Conservation (phyloP, 768 basidiomycete species). For the Xerocomellus chrysenteron region DNA sequence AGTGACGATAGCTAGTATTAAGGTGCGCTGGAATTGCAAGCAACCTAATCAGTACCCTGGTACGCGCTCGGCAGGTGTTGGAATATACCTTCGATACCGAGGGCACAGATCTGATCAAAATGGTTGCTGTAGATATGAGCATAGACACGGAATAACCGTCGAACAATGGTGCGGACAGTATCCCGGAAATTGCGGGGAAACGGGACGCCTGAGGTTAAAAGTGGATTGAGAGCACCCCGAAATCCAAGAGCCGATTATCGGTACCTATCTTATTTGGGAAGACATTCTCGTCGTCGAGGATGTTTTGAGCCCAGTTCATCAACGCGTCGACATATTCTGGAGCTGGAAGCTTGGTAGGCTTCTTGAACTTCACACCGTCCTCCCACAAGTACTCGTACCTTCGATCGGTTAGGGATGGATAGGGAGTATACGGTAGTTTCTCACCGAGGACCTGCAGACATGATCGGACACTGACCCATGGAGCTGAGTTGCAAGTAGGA, state of each 20-base stretch:
- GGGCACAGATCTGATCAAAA: slow-evolving; percentile 97
- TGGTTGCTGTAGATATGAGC: slow-evolving; percentile 99
- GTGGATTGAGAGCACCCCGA: slow-evolving; percentile 5
- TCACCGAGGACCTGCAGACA: slow-evolving; percentile 93
- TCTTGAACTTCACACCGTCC: slow-evolving; percentile 82
- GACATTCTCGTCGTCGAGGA: slow-evolving; percentile 87
- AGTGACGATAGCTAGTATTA: slow-evolving; percentile 98
- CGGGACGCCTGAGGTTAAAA: slow-evolving; percentile 63
- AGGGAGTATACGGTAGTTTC: slow-evolving; percentile 17
- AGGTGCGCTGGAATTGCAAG: slow-evolving; percentile 69
- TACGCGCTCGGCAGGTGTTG: not conserved
- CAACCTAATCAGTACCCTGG: not conserved
- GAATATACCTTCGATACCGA: slow-evolving; percentile 90
- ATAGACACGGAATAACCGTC: slow-evolving; percentile 94
- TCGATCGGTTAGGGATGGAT: slow-evolving; percentile 10
- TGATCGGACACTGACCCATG: slow-evolving; percentile 76
- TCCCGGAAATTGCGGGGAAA: slow-evolving; percentile 90
- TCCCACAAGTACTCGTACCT: slow-evolving; percentile 97
- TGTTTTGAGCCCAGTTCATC: slow-evolving; percentile 97
- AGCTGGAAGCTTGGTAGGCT: slow-evolving; percentile 90
- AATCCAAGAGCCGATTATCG: slow-evolving; percentile 5
- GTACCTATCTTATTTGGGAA: slow-evolving; percentile 96
- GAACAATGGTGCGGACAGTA: slow-evolving; percentile 87
- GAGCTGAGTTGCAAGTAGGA: slow-evolving; percentile 8
- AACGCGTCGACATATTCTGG: slow-evolving; percentile 96